Conservation (phyloP, 2,329 filamentous ascomycete species). For the Colletotrichum aenigma region DNA sequence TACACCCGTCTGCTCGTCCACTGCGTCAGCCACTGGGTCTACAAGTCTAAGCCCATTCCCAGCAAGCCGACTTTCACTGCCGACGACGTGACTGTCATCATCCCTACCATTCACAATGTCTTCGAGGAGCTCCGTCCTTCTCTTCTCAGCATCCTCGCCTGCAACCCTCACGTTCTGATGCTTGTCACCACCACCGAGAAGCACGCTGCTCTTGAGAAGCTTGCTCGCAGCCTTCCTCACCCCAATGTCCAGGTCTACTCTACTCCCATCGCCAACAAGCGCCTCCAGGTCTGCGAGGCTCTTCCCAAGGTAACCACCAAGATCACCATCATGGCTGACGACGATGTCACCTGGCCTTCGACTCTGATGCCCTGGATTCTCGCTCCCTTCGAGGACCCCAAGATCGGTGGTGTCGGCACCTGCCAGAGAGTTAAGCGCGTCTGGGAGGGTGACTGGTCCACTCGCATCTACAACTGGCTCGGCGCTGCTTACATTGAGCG, state of each 20-base stretch:
- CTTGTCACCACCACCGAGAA: conserved; percentile 88
- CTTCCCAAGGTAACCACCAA: conserved; percentile 83
- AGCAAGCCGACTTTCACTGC: conserved; percentile 79
- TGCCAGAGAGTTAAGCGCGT: conserved; percentile 84
- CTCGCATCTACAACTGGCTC: conserved; percentile 83
- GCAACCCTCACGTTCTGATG: conserved; percentile 74
- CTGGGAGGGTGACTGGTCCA: conserved; percentile 60
- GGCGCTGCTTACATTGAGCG: conserved; percentile 91
- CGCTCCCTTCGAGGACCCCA: conserved; percentile 84
- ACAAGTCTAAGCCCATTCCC: conserved; percentile 83
- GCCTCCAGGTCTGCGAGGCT: conserved; percentile 89
- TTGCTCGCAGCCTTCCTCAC: conserved; percentile 64
- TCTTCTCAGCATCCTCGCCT: conserved; percentile 76
- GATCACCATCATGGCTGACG: conserved; percentile 92
- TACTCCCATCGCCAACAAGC: conserved; percentile 90
- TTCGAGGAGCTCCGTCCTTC: conserved; percentile 85
- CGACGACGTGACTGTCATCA: conserved; percentile 90
- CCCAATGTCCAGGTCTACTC: conserved; percentile 75
- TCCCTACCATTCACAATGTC: conserved; percentile 88
- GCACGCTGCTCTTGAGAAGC: conserved; percentile 67
- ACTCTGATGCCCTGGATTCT: conserved; percentile 91
- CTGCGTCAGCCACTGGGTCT: conserved; percentile 82
- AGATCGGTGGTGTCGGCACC: conserved; percentile 89
- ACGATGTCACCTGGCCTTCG: conserved; percentile 91
- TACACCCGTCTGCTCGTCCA: conserved; percentile 88